These are phyloP conservation scores for Polymyxa betae DNA, from an alignment of 208 protist genomes.

Conservation along the genomic window DNA sequence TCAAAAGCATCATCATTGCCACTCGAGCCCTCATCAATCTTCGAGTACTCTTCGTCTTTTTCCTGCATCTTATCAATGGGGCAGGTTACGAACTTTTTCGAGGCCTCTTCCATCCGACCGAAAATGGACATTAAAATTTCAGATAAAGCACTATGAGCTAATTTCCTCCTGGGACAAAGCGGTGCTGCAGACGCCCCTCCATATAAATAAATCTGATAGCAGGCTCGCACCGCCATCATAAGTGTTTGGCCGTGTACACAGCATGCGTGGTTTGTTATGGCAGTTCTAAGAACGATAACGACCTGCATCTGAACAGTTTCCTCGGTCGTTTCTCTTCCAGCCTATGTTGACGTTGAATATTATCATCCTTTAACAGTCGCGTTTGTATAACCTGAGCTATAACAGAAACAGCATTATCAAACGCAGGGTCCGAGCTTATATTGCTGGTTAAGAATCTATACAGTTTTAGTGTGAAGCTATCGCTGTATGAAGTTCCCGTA, in stretches of 20 bases:
- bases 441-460: neutral
- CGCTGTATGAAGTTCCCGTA: neutral
- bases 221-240: conserved; percentile 72
- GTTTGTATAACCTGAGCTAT: neutral
- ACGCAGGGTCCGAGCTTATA: neutral
- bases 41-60: neutral
- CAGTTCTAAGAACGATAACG: conserved; percentile 76
- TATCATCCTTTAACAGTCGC: neutral
- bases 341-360: neutral
- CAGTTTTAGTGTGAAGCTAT: neutral
- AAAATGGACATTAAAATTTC: conserved; percentile 54
- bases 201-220: conserved; percentile 77
- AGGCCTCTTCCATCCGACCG: neutral
- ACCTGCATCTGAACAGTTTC: conserved; percentile 77
- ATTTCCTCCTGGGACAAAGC: conserved; percentile 71
- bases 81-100: conserved; percentile 38
- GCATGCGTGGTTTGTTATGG: conserved; percentile 69
- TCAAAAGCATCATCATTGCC: neutral
- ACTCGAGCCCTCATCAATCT: neutral
- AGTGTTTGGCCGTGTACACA: conserved; percentile 76
- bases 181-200: conserved; percentile 58
- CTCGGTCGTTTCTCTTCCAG: conserved; percentile 57
- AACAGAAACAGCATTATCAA: conserved; percentile 7
- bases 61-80: neutral
- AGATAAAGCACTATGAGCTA: conserved; percentile 71